phyloP scores from a whole-genome alignment of 148 eudicot species.

The Arbutus unedo region DNA sequence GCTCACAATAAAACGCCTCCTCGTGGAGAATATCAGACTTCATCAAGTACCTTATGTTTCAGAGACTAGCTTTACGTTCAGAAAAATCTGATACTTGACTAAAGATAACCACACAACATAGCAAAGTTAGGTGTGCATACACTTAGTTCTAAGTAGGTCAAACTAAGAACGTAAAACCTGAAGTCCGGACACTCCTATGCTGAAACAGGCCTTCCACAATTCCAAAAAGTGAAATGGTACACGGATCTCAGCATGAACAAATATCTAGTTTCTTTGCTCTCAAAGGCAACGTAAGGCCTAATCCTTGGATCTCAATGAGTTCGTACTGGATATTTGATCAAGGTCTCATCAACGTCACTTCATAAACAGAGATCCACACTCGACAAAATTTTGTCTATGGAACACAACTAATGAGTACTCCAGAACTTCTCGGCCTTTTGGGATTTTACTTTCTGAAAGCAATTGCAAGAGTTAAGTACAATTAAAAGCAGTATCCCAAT shows the following conservation, averaged over 20 bases:
- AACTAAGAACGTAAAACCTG: background rate
- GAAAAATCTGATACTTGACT: background rate
- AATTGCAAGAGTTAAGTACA: background rate
- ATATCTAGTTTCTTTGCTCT: background rate
- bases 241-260: background rate
- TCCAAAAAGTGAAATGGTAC: background rate
- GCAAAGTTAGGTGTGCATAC: background rate
- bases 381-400: background rate
- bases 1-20: background rate
- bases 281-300: background rate
- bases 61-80: too few species aligned
- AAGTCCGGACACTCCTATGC: background rate
- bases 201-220: background rate
- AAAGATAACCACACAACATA: background rate
- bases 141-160: background rate
- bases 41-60: background rate
- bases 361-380: background rate
- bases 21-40: background rate
- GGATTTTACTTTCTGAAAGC: background rate
- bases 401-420: background rate
- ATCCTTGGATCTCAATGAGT: background rate
- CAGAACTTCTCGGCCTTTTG: background rate
- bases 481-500: background rate
- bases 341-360: background rate
- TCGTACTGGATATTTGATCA: background rate